phyloP scores from a whole-genome alignment of 176 grass and related monocot genomes.

The Eremochloa ophiuroides region DNA sequence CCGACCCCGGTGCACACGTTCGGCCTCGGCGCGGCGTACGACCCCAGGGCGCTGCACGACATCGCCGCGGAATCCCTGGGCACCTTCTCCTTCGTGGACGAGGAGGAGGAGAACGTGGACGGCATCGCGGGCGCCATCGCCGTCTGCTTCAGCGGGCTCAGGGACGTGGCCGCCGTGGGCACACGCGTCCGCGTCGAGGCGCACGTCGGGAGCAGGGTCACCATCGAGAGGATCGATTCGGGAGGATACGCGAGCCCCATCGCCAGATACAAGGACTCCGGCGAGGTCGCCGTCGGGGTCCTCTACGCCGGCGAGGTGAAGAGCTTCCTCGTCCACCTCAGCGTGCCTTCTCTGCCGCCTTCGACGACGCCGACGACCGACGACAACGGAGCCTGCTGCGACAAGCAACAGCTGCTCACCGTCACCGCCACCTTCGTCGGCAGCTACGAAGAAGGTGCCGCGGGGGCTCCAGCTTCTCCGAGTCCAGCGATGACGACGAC shows the following conservation, averaged over 20 bases:
- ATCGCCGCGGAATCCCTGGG: not conserved
- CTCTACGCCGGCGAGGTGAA: slow-evolving; percentile 16
- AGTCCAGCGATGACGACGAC: no score
- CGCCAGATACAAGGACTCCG: not conserved
- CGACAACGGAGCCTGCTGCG: not conserved
- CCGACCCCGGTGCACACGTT: not conserved
- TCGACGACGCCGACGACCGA: not conserved
- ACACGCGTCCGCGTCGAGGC: not conserved
- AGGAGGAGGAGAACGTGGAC: not conserved
- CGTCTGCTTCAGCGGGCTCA: not conserved
- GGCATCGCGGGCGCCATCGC: not conserved
- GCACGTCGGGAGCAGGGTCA: not conserved
- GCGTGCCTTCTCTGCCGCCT: not conserved
- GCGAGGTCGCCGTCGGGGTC: not conserved
- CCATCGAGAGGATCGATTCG: not conserved
- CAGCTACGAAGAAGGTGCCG: not conserved
- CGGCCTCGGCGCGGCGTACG: not conserved
- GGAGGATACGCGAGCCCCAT: not conserved
- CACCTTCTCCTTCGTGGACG: slow-evolving; percentile 18
- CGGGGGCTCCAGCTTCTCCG: not conserved
- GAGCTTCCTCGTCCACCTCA: not conserved
- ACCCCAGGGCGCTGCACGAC: not conserved
- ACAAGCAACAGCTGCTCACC: not conserved
- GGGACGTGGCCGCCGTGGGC: not conserved
- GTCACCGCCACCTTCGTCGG: not conserved